Percentiles rank a stretch among this genome's conserved stretches.
Evolutionary conservation across 1,139 yeast genomes (phyloP).

Genomic region (Tardiomyces depauwii): DNA sequence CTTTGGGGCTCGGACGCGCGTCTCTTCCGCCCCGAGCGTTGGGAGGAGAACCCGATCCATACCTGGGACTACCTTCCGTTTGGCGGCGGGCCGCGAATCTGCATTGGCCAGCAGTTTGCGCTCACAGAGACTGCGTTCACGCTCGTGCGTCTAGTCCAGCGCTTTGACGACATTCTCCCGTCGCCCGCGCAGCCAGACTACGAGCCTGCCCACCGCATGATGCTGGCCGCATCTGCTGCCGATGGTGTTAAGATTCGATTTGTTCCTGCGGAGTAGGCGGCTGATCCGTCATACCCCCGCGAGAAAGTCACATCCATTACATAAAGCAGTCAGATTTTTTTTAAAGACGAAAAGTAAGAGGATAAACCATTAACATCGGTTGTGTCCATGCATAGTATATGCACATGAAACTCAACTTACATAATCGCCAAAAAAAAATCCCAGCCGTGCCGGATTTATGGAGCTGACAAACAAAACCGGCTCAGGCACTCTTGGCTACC

Average conservation of each 20-base stretch:
- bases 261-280: not conserved
- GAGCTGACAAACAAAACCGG: too few relatives aligned
- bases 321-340: too few relatives aligned
- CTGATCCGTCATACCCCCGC: too few relatives aligned
- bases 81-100: slow-evolving; percentile 48
- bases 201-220: not conserved
- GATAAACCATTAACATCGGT: too few relatives aligned
- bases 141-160: slow-evolving; percentile 32
- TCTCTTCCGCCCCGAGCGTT: slow-evolving; percentile 41
- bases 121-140: slow-evolving; percentile 42
- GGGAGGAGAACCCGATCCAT: slow-evolving; percentile 25
- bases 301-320: too few relatives aligned
- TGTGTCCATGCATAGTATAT: too few relatives aligned
- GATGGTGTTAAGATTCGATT: not conserved
- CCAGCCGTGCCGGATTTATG: too few relatives aligned
- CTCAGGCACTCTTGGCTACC: slow-evolving; percentile 2
- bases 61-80: slow-evolving; percentile 27
- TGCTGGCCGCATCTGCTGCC: not conserved
- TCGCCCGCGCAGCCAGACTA: not conserved
- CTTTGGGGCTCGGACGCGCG: slow-evolving; percentile 39
- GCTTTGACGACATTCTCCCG: slow-evolving; percentile 1
- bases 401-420: too few relatives aligned
- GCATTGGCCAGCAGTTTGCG: slow-evolving; percentile 48
- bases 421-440: too few relatives aligned
- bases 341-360: too few relatives aligned